Percentiles rank a stretch among this genome's conserved stretches.
Conservation (phyloP, 345 rosid genomes). For the Camelina neglecta region DNA sequence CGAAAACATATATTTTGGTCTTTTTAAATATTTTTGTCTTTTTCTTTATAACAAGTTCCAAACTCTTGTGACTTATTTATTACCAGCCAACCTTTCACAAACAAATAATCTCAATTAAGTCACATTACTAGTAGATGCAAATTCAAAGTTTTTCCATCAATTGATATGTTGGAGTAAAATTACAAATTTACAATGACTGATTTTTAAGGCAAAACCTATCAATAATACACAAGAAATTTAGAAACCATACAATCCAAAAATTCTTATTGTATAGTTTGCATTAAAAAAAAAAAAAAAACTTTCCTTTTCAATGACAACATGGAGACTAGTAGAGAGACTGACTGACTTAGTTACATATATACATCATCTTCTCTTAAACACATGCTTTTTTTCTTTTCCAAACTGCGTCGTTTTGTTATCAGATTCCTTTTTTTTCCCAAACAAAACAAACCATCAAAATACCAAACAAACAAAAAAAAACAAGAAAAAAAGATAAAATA, state of each 20-base stretch:
- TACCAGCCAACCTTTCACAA: constrained; percentile 2
- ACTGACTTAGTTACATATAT: background rate
- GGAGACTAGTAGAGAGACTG: background rate
- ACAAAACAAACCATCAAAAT: constrained; percentile 22
- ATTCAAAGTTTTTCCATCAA: background rate
- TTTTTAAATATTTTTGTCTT: constrained; percentile 9
- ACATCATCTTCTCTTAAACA: background rate
- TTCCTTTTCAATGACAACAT: constrained; percentile 29
- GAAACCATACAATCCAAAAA: background rate
- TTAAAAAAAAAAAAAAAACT: background rate
- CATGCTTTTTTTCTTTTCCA: background rate
- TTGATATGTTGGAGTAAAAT: background rate
- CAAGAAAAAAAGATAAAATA: background rate
- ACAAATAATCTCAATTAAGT: background rate
- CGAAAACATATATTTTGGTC: too few species aligned
- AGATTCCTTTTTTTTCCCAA: constrained; percentile 23
- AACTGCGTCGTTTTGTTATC: constrained; percentile 32
- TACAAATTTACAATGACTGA: background rate
- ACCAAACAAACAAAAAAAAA: constrained; percentile 8
- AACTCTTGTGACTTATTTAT: constrained; percentile 11
- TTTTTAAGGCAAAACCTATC: background rate
- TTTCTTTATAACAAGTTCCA: constrained; percentile 4
- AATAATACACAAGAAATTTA: constrained; percentile 1
- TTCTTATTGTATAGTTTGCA: constrained; percentile 4
- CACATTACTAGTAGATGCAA: background rate